phyloP scores from a whole-genome alignment of 306 rosid species.

The Fragaria nilgerrensis region DNA sequence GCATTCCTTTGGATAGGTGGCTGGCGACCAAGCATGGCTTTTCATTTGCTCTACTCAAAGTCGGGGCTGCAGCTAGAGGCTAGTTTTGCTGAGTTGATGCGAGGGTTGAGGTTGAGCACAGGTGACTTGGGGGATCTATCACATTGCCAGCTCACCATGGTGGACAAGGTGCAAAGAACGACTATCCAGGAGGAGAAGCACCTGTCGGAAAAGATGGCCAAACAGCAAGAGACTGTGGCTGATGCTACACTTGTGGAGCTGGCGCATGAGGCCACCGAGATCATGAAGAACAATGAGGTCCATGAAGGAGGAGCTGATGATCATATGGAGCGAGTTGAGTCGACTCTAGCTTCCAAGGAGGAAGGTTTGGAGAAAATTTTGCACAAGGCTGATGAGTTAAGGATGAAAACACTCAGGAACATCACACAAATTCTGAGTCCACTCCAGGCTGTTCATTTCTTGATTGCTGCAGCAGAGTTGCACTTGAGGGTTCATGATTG shows the following conservation, averaged over 20 bases:
- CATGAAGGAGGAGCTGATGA: background rate
- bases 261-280: constrained; percentile 37
- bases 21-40: constrained; percentile 71
- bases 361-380: constrained; percentile 41
- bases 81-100: constrained; percentile 21
- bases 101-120: background rate
- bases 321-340: constrained; percentile 26
- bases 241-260: constrained; percentile 48
- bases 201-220: constrained; percentile 50
- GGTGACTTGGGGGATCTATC: constrained; percentile 52
- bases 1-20: constrained; percentile 79
- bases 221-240: constrained; percentile 48
- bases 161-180: constrained; percentile 46
- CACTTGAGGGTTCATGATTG: constrained; percentile 62
- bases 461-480: constrained; percentile 62
- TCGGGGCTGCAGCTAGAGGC: constrained; percentile 55
- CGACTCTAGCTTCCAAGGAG: constrained; percentile 33
- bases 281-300: constrained; percentile 14
- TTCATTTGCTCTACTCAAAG: constrained; percentile 60
- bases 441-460: constrained; percentile 46
- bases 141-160: constrained; percentile 26
- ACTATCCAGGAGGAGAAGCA: constrained; percentile 49
- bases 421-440: constrained; percentile 34
- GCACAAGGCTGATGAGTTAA: constrained; percentile 45
- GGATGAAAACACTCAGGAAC: constrained; percentile 38